Evolutionary conservation across 768 basidiomycete species (phyloP), one percentile per base, ranked within the genome.

Genomic region (Suillus americanus): DNA sequence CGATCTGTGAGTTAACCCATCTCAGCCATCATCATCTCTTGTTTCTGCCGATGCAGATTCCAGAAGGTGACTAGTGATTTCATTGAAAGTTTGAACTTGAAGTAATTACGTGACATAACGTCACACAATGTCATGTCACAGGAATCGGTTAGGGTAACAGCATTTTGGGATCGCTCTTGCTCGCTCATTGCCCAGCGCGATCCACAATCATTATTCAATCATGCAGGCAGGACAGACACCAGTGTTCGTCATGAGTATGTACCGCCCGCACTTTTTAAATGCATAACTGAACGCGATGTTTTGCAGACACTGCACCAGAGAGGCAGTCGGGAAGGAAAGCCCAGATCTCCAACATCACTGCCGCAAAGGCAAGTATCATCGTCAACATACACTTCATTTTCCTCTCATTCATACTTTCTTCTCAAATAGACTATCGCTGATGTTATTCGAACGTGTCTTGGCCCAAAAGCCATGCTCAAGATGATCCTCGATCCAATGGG

Each of bases 401-500:
- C 33, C 35, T 62, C 61, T 64, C 38, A 62, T 60, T 63, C 50
- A 38, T 40, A 18, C n/a, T 57, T 28, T 1, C 9, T 63, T 67
- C 16, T 28, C 35, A 16, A 63, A 25, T 64, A 96, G 95, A 97
- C 95, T 10, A 95, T 99, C 1, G 95, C 97, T 67, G 97, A 99
- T 83, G 96, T 99, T 5, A 98, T 99, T 71, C 79, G 97, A 66
- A 99, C 97, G 67, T 99, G 97, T 85, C 78, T 99, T 41, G 97
- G 96, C 1, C 97, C 97, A 1, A 97, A 97, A 73, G 89, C 97
- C 48, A 99, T 99, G 97, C 81, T 99, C 61, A 99, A 99, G 84
- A 99, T 99, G 97, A 97, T 99, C 70, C 79, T 98, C 51, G 97
- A 99, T 80, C 96, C 96, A 1, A 99, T 99, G 97, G 97, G 97